A percentile compares a stretch with the other conserved stretches of the same genome.
Evolutionary conservation across 73 alveolate genomes (phyloP).

Genomic region (Paraurostyla sp.): DNA sequence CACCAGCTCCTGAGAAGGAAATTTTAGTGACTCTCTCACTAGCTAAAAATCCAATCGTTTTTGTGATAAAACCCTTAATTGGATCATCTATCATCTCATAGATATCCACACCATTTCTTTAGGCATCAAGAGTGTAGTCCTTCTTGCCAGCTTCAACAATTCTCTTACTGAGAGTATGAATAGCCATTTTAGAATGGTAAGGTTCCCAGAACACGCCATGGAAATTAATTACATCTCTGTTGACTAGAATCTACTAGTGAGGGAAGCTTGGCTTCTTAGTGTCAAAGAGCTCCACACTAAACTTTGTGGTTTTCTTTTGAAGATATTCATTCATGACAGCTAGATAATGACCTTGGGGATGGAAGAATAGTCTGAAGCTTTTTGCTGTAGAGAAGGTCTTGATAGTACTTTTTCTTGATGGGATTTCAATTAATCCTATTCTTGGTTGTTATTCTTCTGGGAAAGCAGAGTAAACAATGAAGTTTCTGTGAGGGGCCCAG

Average conservation of each 20-base stretch:
- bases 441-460: slow-evolving; percentile 50
- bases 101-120: slow-evolving; percentile 60
- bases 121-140: slow-evolving; percentile 55
- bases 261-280: slow-evolving; percentile 59
- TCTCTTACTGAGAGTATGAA: slow-evolving; percentile 55
- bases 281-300: slow-evolving; percentile 47
- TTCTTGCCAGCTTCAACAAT: slow-evolving; percentile 52
- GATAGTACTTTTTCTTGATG: slow-evolving; percentile 51
- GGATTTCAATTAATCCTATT: slow-evolving; percentile 66
- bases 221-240: slow-evolving; percentile 58
- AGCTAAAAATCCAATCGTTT: slow-evolving; percentile 47
- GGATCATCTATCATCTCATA: slow-evolving; percentile 56
- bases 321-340: slow-evolving; percentile 34
- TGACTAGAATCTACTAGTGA: slow-evolving; percentile 48
- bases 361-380: slow-evolving; percentile 46
- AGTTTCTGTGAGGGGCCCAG: slow-evolving; percentile 73
- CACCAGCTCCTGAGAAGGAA: slow-evolving; percentile 32
- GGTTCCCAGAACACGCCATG: slow-evolving; percentile 66
- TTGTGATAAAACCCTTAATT: slow-evolving; percentile 36
- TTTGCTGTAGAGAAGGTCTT: slow-evolving; percentile 46
- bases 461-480: slow-evolving; percentile 58
- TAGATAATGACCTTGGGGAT: slow-evolving; percentile 66
- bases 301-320: slow-evolving; percentile 56
- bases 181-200: slow-evolving; percentile 55
- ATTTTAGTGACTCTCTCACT: slow-evolving; percentile 21